Evolutionary conservation across 116 monocot genomes (phyloP), one percentile per base, ranked within the genome.

Genomic region (Iris pallida): DNA sequence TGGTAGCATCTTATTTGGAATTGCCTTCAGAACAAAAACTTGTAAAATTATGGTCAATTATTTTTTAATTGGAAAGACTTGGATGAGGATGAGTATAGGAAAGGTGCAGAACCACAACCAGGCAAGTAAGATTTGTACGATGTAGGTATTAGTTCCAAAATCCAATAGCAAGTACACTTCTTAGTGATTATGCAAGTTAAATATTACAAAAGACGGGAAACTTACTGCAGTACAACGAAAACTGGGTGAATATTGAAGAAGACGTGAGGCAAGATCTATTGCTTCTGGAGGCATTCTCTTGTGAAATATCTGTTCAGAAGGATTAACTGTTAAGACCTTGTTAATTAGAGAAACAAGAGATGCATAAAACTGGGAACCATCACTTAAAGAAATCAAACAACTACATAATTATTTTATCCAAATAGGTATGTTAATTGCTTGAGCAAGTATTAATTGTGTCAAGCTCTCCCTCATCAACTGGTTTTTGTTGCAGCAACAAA

Each of bases 201-300:
- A 30, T 14, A 52, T 10, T 10, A 52, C 14, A 14, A 16, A 62
- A 54, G 6, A 42, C 14, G 55, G 48, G 61, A 41, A 55, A 68
- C 75, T 79, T 65, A 89, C 88, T 19, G 88, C 88, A 77, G 74
- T 79, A 66, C 79, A 89, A 48, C 88, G 88, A 71, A 88, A 75
- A 71, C 81, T 84, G 51, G 88, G 88, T 7, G 88, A 88, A 69
- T 88, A 88, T 18, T 88, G 88, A 20, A 88, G 88, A 52, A 88
- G 84, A 20, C 88, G 76, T 48, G 88, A 88, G 45, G 81, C 70
- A 13, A 88, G 81, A 74, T 88, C 88, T 71, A 88, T 84, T 49
- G 88, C 88, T 77, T 88, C 88, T n/a, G 84, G 84, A 53, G 88
- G 88, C 88, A 88, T 84, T 73, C 88, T 42, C 57, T 81, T 85